Conservation (phyloP, 1,284 basidiomycete species). For the Moniliella sp. region DNA sequence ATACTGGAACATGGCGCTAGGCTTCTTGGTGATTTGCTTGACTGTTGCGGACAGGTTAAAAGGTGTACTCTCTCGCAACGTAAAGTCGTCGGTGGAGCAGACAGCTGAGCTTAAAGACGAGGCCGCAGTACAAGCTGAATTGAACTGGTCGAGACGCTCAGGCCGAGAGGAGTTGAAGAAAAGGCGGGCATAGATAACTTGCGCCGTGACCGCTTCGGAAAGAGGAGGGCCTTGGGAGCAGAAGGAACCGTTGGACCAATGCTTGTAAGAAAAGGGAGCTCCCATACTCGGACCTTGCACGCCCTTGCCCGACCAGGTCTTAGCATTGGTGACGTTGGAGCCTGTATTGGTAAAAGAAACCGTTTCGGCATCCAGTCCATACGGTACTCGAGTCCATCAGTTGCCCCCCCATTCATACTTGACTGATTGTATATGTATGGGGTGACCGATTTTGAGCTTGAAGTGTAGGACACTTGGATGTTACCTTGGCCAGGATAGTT, state of each 20-base stretch:
- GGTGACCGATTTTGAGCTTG: slow-evolving; percentile 6
- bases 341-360: slow-evolving; percentile 7
- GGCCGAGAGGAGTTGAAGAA: slow-evolving; percentile 25
- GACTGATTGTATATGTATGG: slow-evolving; percentile 12
- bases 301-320: slow-evolving; percentile 3
- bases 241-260: slow-evolving; percentile 15
- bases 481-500: slow-evolving; percentile 7
- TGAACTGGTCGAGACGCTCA: slow-evolving; percentile 11
- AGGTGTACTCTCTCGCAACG: slow-evolving; percentile 13
- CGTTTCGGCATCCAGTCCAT: slow-evolving; percentile 17
- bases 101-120: slow-evolving; percentile 3
- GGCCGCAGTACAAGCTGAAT: slow-evolving; percentile 8
- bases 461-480: slow-evolving; percentile 13
- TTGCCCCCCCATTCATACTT: slow-evolving; percentile 2
- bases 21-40: neutral
- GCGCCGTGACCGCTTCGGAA: slow-evolving; percentile 7
- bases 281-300: slow-evolving; percentile 9
- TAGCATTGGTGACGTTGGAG: slow-evolving; percentile 9
- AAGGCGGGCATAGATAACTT: slow-evolving; percentile 18
- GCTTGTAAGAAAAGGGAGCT: slow-evolving; percentile 12
- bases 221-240: slow-evolving; percentile 15
- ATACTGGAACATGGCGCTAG: slow-evolving; percentile 7
- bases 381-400: slow-evolving; percentile 14
- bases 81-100: slow-evolving; percentile 19
- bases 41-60: slow-evolving; percentile 3